Base-by-base conservation (phyloP, 805 yeast species). In the Kluyveromyces nonfermentans region DNA sequence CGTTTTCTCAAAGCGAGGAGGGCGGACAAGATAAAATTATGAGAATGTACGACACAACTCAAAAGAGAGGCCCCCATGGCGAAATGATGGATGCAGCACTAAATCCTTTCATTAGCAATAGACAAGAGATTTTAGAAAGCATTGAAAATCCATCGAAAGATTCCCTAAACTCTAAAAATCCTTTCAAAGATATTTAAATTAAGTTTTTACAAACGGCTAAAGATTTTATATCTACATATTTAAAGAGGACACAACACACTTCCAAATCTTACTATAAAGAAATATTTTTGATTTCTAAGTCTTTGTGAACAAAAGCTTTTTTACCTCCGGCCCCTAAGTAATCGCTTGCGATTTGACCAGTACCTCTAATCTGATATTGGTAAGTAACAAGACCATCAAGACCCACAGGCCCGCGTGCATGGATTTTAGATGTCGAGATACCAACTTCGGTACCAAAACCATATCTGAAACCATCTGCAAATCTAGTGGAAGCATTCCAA, bases 361-460 rank as follows among this genome's bases (percentile, higher is more conserved):
- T 71, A 35, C 99, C 99, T 64, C 84, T 76, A 49, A 93, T 68
- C 61, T 87, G 93, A 62, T 93, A 93, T 65, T 93, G 97, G 64
- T 93, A 93, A 54, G 94, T 85, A 61, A 90, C 95, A 52, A 93
- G 72, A 1, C 99, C 99, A 60, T 93, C 99, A 28, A 93, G 72
- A 2, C 99, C 99, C 30, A 93, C 97, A 14, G 98, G 99, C 2
- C 99, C 99, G 57, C 99, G 76, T 8, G 98, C 96, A 62, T 93
- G 99, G 49, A 93, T 87, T 64, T 93, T 93, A 60, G 90, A 89
- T 37, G 98, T 93, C 40, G 95, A 83, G 47, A 93, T 90, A 31
- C 99, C 99, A 15, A 93, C 98, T 64, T 93, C 99, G 5, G 99
- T 83, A 42, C 99, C 99, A 61, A 94, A 93, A 0, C 99, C 99